Base-by-base conservation (phyloP, 2,329 filamentous ascomycete species). In the Epichloe hybrida region DNA sequence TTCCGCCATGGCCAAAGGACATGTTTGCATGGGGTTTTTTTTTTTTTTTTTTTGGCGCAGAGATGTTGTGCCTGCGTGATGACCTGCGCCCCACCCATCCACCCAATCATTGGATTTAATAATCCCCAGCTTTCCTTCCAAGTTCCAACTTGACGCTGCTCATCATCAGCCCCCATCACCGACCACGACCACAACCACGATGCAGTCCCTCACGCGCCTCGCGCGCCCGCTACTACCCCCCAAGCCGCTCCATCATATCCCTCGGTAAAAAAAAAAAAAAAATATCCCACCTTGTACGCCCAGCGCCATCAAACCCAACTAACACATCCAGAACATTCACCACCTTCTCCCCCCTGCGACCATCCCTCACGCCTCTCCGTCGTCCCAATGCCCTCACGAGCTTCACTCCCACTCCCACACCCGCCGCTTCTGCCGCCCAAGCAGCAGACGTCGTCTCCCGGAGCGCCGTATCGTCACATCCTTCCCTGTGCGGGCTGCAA, bases 401-500 rank as follows among this genome's bases (percentile, higher is more conserved):
- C 53, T 67, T 69, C 56, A 59, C 58, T 5, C 65, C 65, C 56
- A 59, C 58, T 5, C 65, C 65, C 46, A 57, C 56, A 31, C 51
- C 58, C 5, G 39, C 60, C 5, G 31, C 56, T 17, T 55, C 58
- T 40, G 56, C 6, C 35, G 49, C 52, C 23, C 54, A 53, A 31
- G 56, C 63, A 15, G 61, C 65, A 31, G 76, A 80, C 54, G 53
- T 79, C 20, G 69, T 79, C 20, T 27, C 43, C 72, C 23, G 62
- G 61, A 49, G 58, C 12, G 62, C 73, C 53, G 70, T 81, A 55
- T 73, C 76, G 12, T 61, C 72, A 31, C 72, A 79, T 62, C 77
- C 77, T 34, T 72, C 74, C 8, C 64, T 80, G n/a, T 64, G 61
- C 5, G 70, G 66, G 46, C 63, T 64, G 62, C 77, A 80, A 66